A percentile compares a stretch with the other conserved stretches of the same genome.
Conservation (phyloP, 1,284 basidiomycete species). For the Vanrija humicola region DNA sequence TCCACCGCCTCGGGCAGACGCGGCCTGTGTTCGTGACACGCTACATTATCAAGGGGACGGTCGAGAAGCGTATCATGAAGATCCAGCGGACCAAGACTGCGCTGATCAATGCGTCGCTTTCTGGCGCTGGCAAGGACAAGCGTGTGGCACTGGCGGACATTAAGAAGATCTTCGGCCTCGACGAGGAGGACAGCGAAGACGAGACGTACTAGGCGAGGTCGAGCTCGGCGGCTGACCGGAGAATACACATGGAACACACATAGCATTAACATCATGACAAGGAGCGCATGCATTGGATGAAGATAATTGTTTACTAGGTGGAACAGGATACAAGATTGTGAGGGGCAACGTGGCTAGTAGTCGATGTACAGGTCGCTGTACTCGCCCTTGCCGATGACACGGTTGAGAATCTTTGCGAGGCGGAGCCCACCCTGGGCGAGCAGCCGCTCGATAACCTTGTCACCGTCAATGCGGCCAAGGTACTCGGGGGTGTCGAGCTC, state of each 20-base stretch:
- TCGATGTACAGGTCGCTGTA: slow-evolving; percentile 5
- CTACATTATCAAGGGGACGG: slow-evolving; percentile 63
- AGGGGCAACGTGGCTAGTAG: not conserved
- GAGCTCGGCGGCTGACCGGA: not conserved
- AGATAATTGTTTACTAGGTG: no score
- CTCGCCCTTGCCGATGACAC: slow-evolving; percentile 14
- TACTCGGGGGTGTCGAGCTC: slow-evolving; percentile 86
- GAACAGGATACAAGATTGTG: not conserved
- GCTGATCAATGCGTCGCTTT: slow-evolving; percentile 46
- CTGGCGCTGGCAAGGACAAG: slow-evolving; percentile 39
- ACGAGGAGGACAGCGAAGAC: slow-evolving; percentile 44
- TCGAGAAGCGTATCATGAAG: slow-evolving; percentile 72
- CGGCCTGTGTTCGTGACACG: slow-evolving; percentile 78
- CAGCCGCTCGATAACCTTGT: slow-evolving; percentile 72
- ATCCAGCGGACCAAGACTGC: slow-evolving; percentile 59
- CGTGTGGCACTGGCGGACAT: slow-evolving; percentile 43
- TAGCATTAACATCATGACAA: not conserved
- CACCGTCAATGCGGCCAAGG: slow-evolving; percentile 61
- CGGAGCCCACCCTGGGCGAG: slow-evolving; percentile 76
- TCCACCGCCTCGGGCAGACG: slow-evolving; percentile 49
- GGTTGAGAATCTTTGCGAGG: slow-evolving; percentile 73
- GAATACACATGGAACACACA: not conserved
- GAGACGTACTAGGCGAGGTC: slow-evolving; percentile 22
- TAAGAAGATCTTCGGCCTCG: slow-evolving; percentile 49
- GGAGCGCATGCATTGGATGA: no score